Conservation (phyloP, 495 filamentous ascomycete genomes). For the Aspergillus coremiiformis region DNA sequence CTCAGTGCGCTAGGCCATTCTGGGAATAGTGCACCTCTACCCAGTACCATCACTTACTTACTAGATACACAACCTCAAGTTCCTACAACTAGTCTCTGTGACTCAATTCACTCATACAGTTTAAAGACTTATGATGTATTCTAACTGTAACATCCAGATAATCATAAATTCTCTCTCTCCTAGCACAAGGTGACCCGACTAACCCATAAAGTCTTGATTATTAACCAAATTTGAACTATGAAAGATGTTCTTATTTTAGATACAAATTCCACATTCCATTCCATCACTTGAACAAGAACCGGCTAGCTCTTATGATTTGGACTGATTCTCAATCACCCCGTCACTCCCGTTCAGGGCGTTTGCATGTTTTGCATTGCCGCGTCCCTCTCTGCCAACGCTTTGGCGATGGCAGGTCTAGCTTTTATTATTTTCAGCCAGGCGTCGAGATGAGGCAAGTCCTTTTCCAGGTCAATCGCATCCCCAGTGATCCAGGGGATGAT, state of each 20-base stretch:
- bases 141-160: no score
- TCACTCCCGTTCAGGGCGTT: constrained; percentile 33
- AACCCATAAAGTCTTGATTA: no score
- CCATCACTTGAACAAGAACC: neutral
- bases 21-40: neutral
- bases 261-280: neutral
- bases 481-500: constrained; percentile 10
- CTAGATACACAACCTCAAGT: no score
- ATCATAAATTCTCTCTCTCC: no score
- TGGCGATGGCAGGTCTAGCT: constrained; percentile 32
- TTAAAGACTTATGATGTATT: no score
- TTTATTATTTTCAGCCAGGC: constrained; percentile 40
- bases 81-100: no score
- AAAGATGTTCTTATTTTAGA: no score
- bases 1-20: constrained; percentile 2
- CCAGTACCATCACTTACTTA: no score
- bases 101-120: no score
- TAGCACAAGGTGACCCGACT: no score
- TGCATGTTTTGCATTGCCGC: constrained; percentile 13
- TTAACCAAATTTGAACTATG: no score
- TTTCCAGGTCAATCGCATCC: constrained; percentile 24
- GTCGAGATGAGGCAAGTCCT: constrained; percentile 34
- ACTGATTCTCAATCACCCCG: constrained; percentile 11
- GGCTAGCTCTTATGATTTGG: neutral
- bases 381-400: constrained; percentile 32